A percentile compares a stretch with the other conserved stretches of the same genome.
Evolutionary conservation across 2,329 filamentous ascomycete genomes (phyloP).

Genomic region (Gaeumannomyces sp.): DNA sequence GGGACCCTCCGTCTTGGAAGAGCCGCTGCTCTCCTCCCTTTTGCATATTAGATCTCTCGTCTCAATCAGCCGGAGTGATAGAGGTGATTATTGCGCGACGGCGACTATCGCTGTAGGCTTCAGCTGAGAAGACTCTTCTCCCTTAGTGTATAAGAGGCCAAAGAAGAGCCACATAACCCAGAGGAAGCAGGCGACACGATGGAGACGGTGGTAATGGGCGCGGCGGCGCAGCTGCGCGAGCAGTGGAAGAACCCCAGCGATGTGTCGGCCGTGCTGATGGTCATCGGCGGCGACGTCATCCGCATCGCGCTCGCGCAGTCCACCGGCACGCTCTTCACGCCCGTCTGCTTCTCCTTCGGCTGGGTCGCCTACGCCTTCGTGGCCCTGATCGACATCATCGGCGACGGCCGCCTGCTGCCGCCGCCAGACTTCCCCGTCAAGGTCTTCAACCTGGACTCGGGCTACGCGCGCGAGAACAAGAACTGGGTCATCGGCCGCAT

Average conservation of each 20-base stretch:
- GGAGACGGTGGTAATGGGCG: not conserved
- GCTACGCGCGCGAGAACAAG: constrained; percentile 15
- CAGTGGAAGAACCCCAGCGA: constrained; percentile 8
- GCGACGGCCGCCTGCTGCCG: constrained; percentile 17
- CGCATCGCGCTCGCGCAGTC: constrained; percentile 17
- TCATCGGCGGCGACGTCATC: constrained; percentile 19
- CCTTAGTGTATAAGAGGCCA: too few species aligned
- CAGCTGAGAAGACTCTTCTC: too few species aligned
- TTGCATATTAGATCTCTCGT: too few species aligned
- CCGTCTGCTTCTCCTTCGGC: constrained; percentile 21
- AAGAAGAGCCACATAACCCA: too few species aligned
- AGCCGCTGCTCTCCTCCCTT: too few species aligned
- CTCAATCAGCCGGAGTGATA: too few species aligned
- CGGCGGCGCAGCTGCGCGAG: not conserved
- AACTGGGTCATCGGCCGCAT: constrained; percentile 15
- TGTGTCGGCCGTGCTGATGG: constrained; percentile 15
- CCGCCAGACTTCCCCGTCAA: constrained; percentile 16
- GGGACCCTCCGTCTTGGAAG: too few species aligned
- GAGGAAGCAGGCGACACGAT: not conserved
- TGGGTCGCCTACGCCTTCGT: constrained; percentile 19
- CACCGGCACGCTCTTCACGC: constrained; percentile 13
- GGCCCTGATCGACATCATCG: constrained; percentile 14
- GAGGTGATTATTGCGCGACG: too few species aligned
- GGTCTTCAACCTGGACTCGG: constrained; percentile 19
- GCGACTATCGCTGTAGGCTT: too few species aligned